phyloP scores from a whole-genome alignment of 257 asterid species.

The Verbascum thapsus region DNA sequence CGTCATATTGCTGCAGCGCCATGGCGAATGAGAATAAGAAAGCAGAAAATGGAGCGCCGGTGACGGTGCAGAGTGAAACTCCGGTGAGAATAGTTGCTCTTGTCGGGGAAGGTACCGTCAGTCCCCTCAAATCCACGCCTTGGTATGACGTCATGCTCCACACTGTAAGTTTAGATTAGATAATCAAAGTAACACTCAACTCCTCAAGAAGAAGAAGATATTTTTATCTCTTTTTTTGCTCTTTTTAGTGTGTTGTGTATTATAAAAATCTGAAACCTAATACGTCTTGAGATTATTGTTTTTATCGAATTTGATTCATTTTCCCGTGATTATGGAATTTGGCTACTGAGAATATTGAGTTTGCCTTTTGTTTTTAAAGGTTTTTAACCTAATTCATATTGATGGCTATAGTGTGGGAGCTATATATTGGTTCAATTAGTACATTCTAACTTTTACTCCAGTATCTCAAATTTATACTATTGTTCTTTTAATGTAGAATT shows the following conservation, averaged over 20 bases:
- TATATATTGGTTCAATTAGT: no score
- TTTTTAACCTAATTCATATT: no score
- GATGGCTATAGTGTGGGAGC: no score
- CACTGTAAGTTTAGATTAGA: conserved; percentile 52
- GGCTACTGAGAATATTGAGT: background rate
- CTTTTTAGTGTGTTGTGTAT: no score
- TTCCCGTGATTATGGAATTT: background rate
- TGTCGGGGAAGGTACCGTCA: conserved; percentile 82
- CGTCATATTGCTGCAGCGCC: conserved; percentile 24
- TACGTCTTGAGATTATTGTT: no score
- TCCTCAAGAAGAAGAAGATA: background rate
- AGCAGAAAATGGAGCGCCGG: conserved; percentile 26
- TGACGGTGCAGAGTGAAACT: conserved; percentile 32
- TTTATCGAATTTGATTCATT: background rate
- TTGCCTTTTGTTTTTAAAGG: background rate
- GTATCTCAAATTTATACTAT: background rate
- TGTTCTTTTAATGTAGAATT: background rate
- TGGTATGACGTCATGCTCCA: conserved; percentile 87
- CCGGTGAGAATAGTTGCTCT: conserved; percentile 74
- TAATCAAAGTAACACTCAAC: background rate
- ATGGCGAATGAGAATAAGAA: conserved; percentile 15
- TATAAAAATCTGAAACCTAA: background rate
- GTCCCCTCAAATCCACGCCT: conserved; percentile 81
- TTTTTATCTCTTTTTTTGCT: background rate
- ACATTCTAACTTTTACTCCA: background rate